phyloP scores from a whole-genome alignment of 805 yeast genomes.

The Saturnispora galanensis region DNA sequence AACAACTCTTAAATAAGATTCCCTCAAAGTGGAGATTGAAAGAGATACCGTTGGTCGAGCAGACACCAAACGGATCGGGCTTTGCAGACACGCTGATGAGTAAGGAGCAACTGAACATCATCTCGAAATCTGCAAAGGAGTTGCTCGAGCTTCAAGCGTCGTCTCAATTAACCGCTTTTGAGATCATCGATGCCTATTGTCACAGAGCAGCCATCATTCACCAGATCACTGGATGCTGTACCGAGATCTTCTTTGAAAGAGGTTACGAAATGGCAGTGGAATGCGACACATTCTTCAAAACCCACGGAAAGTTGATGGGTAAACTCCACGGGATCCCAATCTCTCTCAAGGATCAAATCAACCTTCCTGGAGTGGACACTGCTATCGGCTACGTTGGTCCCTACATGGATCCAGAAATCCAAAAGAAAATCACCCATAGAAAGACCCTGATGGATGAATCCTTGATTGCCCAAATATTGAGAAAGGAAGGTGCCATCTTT shows the following conservation, averaged over 20 bases:
- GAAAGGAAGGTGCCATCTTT: conserved; percentile 32
- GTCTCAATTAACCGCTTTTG: conserved; percentile 27
- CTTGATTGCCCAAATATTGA: conserved; percentile 25
- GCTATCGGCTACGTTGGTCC: conserved; percentile 31
- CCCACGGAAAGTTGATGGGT: conserved; percentile 30
- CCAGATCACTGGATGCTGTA: conserved; percentile 33
- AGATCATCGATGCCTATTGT: conserved; percentile 32
- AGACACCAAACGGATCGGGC: conserved; percentile 18
- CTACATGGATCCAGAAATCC: conserved; percentile 20
- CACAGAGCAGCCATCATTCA: conserved; percentile 35
- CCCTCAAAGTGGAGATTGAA: conserved; percentile 25
- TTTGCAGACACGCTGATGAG: conserved; percentile 19
- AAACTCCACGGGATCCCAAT: conserved; percentile 39
- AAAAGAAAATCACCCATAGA: conserved; percentile 16
- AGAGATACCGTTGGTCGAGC: conserved; percentile 22
- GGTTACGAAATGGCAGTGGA: conserved; percentile 32
- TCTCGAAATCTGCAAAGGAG: conserved; percentile 16
- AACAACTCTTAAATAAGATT: conserved; percentile 15
- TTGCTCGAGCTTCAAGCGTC: conserved; percentile 21
- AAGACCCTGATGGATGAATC: conserved; percentile 25
- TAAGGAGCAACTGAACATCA: conserved; percentile 17
- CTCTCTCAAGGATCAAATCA: conserved; percentile 37
- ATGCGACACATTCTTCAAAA: conserved; percentile 28
- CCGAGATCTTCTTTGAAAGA: conserved; percentile 33
- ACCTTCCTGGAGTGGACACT: conserved; percentile 30